phyloP scores from a whole-genome alignment of 1,284 basidiomycete genomes.

The Afroboletus lepidellus region DNA sequence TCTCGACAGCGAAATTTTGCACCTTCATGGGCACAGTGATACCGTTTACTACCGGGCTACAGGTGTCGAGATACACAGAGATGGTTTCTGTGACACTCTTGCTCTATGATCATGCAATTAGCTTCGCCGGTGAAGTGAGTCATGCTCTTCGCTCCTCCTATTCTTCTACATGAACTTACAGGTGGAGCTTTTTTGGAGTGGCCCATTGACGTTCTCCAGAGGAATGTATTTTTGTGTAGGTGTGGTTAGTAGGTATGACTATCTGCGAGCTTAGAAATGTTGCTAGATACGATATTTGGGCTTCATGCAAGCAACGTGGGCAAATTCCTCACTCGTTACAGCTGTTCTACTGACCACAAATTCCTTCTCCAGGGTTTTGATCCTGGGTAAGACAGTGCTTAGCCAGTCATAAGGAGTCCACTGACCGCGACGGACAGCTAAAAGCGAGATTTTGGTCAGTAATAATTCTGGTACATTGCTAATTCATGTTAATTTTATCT shows the following conservation, averaged over 20 bases:
- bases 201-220: conserved; percentile 14
- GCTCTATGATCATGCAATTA: conserved; percentile 25
- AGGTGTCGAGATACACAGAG: background rate
- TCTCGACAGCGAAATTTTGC: background rate
- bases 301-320: conserved; percentile 15
- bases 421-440: too few species aligned
- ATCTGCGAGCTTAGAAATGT: conserved; percentile 1
- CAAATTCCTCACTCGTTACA: background rate
- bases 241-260: background rate
- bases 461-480: background rate
- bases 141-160: background rate
- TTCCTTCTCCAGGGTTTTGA: background rate
- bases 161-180: background rate
- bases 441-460: conserved; percentile 4
- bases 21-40: conserved; percentile 1
- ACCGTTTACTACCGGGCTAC: background rate
- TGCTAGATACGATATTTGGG: conserved; percentile 24
- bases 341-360: background rate
- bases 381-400: conserved; percentile 9
- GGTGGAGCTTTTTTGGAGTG: conserved; percentile 17
- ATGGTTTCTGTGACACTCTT: too few species aligned
- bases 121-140: conserved; percentile 16
- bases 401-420: too few species aligned
- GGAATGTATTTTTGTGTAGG: conserved; percentile 16
- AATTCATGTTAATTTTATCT: background rate